Percentiles rank a stretch among this genome's conserved stretches.
phyloP scores from a whole-genome alignment of 1,139 yeast genomes.

The Yamadazyma buinensis region DNA sequence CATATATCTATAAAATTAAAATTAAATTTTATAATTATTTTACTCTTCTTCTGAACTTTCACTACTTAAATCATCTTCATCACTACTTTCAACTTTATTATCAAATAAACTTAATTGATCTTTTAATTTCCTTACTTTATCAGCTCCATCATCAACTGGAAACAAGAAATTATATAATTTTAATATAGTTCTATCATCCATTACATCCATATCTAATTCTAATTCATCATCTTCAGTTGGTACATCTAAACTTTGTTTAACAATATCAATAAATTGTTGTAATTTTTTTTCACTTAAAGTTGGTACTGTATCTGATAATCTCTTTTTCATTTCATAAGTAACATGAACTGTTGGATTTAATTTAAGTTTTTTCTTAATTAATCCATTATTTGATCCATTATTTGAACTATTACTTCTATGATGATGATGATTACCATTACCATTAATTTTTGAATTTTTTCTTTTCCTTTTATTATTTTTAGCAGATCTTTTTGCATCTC shows the following conservation, averaged over 20 bases:
- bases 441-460: constrained; percentile 10
- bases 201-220: constrained; percentile 92
- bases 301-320: constrained; percentile 81
- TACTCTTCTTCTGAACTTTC: constrained; percentile 68
- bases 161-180: constrained; percentile 80
- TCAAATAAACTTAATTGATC: constrained; percentile 80
- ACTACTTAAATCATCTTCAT: constrained; percentile 46
- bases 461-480: constrained; percentile 40
- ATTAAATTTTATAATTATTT: too few species aligned
- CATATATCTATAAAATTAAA: too few species aligned
- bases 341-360: constrained; percentile 32
- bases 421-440: constrained; percentile 16
- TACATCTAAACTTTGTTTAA: constrained; percentile 79
- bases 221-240: constrained; percentile 67
- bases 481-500: constrained; percentile 38
- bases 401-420: constrained; percentile 7
- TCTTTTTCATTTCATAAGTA: constrained; percentile 96
- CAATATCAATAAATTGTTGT: constrained; percentile 79
- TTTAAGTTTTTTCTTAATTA: constrained; percentile 13
- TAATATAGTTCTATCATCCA: constrained; percentile 79
- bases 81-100: constrained; percentile 33
- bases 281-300: constrained; percentile 76
- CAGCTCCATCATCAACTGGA: constrained; percentile 45
- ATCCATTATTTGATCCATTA: background rate
- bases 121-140: constrained; percentile 81